A percentile compares a stretch with the other conserved stretches of the same genome.
Evolutionary conservation across 2,329 filamentous ascomycete species (phyloP).

Genomic region (Neoscytalidium dimidiatum): DNA sequence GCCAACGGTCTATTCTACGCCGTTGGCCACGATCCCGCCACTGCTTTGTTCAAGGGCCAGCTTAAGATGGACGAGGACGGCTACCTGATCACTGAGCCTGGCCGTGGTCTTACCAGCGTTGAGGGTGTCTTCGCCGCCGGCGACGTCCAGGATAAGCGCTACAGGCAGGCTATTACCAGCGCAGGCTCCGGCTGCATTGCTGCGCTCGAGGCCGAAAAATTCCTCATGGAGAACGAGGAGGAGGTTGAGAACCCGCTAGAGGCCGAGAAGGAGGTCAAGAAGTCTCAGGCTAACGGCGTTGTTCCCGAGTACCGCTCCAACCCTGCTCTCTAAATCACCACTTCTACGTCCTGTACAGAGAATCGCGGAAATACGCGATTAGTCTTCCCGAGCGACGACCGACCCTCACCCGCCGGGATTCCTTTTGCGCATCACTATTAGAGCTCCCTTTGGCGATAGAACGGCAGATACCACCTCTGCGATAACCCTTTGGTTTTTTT

Average conservation of each 20-base stretch:
- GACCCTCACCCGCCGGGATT: neutral
- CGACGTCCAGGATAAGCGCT: slow-evolving; percentile 98
- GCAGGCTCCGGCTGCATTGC: slow-evolving; percentile 94
- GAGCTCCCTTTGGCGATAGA: slow-evolving; percentile 12
- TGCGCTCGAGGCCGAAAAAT: slow-evolving; percentile 94
- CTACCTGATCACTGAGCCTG: slow-evolving; percentile 86
- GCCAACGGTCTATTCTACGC: slow-evolving; percentile 97
- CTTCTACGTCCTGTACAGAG: slow-evolving; percentile 10
- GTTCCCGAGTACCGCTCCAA: slow-evolving; percentile 65
- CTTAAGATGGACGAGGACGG: slow-evolving; percentile 85
- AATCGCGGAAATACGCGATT: neutral
- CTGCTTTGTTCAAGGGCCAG: slow-evolving; percentile 85
- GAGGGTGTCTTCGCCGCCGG: slow-evolving; percentile 95
- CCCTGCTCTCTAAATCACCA: slow-evolving; percentile 57
- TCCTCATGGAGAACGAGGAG: slow-evolving; percentile 73
- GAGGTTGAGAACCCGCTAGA: slow-evolving; percentile 49
- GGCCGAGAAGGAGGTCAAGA: slow-evolving; percentile 52
- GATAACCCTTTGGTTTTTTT: slow-evolving; percentile 2
- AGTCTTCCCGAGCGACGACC: neutral
- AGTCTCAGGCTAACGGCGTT: slow-evolving; percentile 53
- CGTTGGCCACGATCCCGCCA: slow-evolving; percentile 94
- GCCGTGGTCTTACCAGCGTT: slow-evolving; percentile 83
- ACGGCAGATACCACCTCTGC: slow-evolving; percentile 15
- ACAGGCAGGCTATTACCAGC: slow-evolving; percentile 96
- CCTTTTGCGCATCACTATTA: slow-evolving; percentile 1